phyloP scores from a whole-genome alignment of 768 basidiomycete genomes.

The Hypholoma sublateritium region DNA sequence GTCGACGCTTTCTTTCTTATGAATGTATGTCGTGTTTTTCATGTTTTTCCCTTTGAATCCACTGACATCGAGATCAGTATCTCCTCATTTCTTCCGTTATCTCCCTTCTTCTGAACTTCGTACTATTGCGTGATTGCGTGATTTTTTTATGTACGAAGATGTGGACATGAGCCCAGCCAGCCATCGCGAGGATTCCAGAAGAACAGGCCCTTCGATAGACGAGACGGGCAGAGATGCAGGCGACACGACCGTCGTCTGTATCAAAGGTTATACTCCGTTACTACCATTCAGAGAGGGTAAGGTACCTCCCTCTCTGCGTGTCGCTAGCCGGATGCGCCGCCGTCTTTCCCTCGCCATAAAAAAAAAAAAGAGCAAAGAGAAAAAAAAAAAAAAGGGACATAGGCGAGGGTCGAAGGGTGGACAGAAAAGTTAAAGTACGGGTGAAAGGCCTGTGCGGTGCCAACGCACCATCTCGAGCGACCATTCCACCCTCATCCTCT shows the following conservation, averaged over 20 bases:
- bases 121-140: neutral
- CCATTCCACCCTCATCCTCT: neutral
- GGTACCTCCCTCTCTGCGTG: neutral
- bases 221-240: neutral
- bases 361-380: too few species aligned
- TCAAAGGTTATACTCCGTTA: neutral
- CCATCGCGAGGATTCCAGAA: neutral
- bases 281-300: neutral
- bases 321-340: neutral
- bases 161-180: neutral
- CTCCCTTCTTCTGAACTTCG: neutral
- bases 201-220: constrained; percentile 1
- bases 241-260: neutral
- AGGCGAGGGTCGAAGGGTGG: neutral
- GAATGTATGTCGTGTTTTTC: too few species aligned
- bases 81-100: too few species aligned
- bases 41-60: too few species aligned
- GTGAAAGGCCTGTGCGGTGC: constrained; percentile 3
- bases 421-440: constrained; percentile 3
- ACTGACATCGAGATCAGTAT: too few species aligned
- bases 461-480: constrained; percentile 1
- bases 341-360: too few species aligned
- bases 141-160: neutral
- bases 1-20: too few species aligned
- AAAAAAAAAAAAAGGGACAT: too few species aligned